Conservation (phyloP, 2,329 filamentous ascomycete genomes). For the Ceratocystis ficicola region DNA sequence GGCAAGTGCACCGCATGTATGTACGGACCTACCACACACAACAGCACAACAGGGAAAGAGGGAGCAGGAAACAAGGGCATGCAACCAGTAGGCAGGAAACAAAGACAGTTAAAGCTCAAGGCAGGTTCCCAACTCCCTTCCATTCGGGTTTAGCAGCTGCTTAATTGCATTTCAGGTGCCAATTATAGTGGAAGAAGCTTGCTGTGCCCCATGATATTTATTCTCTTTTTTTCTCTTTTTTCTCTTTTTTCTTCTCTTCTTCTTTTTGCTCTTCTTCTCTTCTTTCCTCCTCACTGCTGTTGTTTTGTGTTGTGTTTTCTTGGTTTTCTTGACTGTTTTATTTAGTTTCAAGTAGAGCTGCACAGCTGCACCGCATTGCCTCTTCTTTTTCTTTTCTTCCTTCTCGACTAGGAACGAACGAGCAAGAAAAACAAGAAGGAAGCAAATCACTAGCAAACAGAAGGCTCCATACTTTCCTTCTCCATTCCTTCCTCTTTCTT, state of each 20-base stretch:
- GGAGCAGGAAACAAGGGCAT: background rate
- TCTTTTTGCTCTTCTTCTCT: conserved; percentile 1
- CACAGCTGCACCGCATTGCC: background rate
- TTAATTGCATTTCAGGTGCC: conserved; percentile 5
- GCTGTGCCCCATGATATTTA: background rate
- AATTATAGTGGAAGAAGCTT: background rate
- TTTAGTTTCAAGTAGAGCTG: conserved; percentile 10
- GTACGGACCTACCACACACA: background rate
- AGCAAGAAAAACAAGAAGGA: background rate
- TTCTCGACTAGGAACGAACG: background rate
- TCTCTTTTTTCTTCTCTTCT: background rate
- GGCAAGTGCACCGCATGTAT: background rate
- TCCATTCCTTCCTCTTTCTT: conserved; percentile 12
- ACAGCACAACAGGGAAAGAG: background rate
- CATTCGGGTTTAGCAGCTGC: conserved; percentile 8
- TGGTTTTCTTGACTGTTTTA: background rate
- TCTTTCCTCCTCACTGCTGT: background rate
- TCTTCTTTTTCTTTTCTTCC: background rate
- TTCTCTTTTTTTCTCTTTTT: background rate
- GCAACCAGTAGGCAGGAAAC: background rate
- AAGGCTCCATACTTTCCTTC: conserved; percentile 8
- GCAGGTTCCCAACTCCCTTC: background rate
- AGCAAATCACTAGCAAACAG: background rate
- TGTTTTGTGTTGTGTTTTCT: background rate
- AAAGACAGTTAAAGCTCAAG: background rate